Conservation (phyloP, 2,329 filamentous ascomycete genomes). For the Dactylellina sp. region DNA sequence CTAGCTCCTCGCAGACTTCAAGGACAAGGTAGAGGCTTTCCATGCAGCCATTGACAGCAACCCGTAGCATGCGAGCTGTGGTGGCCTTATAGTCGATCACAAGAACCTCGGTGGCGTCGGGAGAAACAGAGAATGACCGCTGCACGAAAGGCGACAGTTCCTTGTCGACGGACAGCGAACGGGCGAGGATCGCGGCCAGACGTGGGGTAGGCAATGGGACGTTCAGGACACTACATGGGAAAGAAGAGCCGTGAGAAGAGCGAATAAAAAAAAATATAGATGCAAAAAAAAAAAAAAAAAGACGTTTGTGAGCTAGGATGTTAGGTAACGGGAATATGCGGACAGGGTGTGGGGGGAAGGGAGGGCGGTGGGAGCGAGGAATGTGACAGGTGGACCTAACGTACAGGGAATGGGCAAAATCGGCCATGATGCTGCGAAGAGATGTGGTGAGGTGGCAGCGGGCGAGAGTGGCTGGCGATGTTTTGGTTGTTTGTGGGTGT, state of each 20-base stretch:
- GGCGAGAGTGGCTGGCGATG: conserved; percentile 4
- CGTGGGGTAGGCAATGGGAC: conserved; percentile 86
- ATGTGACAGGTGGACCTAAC: conserved; percentile 29
- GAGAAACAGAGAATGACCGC: conserved; percentile 69
- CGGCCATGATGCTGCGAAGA: conserved; percentile 9
- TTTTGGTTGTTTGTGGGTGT: conserved; percentile 7
- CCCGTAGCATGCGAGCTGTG: conserved; percentile 94
- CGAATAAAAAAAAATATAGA: too few relatives aligned
- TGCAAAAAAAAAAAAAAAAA: not conserved
- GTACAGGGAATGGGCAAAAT: conserved; percentile 52
- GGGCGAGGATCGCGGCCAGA: conserved; percentile 78
- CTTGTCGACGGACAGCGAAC: conserved; percentile 78
- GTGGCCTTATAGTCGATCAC: conserved; percentile 85
- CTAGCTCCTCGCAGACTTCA: conserved; percentile 82
- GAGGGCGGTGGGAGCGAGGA: too few relatives aligned
- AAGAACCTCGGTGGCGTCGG: conserved; percentile 31
- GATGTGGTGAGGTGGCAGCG: conserved; percentile 30
- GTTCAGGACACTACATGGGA: conserved; percentile 72
- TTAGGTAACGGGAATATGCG: conserved; percentile 10
- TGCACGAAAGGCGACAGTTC: conserved; percentile 87
- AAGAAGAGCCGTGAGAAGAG: too few relatives aligned
- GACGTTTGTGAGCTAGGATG: not conserved
- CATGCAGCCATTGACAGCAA: conserved; percentile 96
- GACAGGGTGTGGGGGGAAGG: conserved; percentile 19
- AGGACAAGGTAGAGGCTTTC: conserved; percentile 86